Evolutionary conservation across 257 asterid species (phyloP), one percentile per base, ranked within the genome.

Genomic region (Scutellaria barbata): DNA sequence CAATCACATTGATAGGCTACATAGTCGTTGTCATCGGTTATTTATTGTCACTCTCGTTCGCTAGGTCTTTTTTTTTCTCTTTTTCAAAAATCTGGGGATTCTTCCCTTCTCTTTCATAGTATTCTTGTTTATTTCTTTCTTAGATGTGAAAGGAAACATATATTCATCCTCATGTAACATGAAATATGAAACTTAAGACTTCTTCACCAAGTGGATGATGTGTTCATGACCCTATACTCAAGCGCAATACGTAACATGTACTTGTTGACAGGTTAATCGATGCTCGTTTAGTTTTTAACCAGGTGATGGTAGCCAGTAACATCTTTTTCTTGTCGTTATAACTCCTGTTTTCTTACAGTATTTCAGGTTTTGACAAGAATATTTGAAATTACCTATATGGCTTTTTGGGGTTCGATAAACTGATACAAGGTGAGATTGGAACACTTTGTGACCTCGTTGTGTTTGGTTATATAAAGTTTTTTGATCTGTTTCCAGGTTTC

Each of bases 101-200:
- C 18, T 47, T 30, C 77, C 71, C 39, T 65, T 40, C 58, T 66
- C 47, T 46, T 66, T 50, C 8, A 52, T 74, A 75, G 51, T 47
- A 57, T 76, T 80, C 67, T 76, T 69, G 73, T 66, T 79, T 69
- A 40, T 59, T 66, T 74, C 54, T 50, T 63, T 53, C 30, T 37
- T 63, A 33, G 74, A 17, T 7, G 39, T 20, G 11, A 39, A 66
- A 40, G 60, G 13, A 63, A 66, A 69, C 60, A 51, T 10, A 16
- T 60, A 76, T 50, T 78, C 53, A 60, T 63, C 56, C 70, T 53
- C 51, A 60, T 78, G 83, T 73, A 82, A 73, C 74, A 53, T 62
- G 60, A 68, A 62, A 74, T 74, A 67, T 56, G 66, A 56, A 56
- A 55, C 64, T 16, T 70, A 33, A 33, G 77, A 16, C 37, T 50